Evolutionary conservation across 169 alveolate genomes (phyloP).

Genomic region (Neospora caninum): DNA sequence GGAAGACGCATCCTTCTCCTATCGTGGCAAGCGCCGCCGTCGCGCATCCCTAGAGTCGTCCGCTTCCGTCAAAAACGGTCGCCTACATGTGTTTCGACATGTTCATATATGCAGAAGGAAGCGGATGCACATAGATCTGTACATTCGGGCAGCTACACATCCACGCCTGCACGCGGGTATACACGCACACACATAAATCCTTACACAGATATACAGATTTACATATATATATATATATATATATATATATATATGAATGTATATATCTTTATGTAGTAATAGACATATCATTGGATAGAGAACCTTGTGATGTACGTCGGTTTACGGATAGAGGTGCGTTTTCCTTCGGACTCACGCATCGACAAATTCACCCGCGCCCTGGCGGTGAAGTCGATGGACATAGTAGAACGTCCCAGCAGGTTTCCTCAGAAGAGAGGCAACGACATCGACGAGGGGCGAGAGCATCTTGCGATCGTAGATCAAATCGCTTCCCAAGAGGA

Average conservation of each 20-base stretch:
- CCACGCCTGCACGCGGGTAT: no score
- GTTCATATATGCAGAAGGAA: no score
- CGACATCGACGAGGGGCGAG: not conserved
- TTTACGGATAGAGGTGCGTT: not conserved
- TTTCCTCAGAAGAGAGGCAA: not conserved
- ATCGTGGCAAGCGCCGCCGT: no score
- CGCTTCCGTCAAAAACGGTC: no score
- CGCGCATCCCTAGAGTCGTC: no score
- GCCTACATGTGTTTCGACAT: no score
- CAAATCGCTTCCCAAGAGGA: constrained; percentile 39
- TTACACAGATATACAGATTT: not conserved
- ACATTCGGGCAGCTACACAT: no score
- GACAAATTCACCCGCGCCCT: not conserved
- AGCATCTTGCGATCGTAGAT: not conserved
- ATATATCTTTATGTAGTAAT: not conserved
- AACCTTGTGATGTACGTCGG: not conserved
- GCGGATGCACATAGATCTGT: no score
- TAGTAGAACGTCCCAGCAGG: constrained; percentile 22
- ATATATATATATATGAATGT: not conserved
- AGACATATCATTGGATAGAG: not conserved
- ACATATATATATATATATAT: not conserved
- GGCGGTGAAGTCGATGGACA: constrained; percentile 18
- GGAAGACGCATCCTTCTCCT: no score
- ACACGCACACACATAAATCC: not conserved
- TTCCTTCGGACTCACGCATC: not conserved